These are phyloP conservation scores for Hyaloraphidium curvatum DNA, from an alignment of 192 early-diverging fungal species.

Conservation along the genomic window DNA sequence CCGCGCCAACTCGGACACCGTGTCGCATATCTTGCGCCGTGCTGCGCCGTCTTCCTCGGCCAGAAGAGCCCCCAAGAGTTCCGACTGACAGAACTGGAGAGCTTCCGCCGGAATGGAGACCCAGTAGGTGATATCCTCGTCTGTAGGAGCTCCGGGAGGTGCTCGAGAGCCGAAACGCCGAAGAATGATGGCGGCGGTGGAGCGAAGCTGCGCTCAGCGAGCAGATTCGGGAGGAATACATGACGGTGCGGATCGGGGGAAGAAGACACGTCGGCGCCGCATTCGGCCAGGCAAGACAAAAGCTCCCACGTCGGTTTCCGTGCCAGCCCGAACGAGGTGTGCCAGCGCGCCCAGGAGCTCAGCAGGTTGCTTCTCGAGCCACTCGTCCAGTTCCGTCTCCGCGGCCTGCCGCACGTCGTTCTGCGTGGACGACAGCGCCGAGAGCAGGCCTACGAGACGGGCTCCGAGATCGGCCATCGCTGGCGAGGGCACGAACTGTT, in stretches of 20 bases:
- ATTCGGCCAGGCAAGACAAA: neutral
- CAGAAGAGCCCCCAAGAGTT: conserved; percentile 58
- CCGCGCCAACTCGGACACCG: conserved; percentile 71
- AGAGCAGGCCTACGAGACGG: too few species aligned
- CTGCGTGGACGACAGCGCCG: conserved; percentile 31
- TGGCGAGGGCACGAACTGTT: too few species aligned
- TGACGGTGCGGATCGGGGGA: conserved; percentile 2
- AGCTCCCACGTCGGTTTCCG: conserved; percentile 23
- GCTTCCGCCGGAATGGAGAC: conserved; percentile 39
- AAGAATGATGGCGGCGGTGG: conserved; percentile 43
- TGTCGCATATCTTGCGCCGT: conserved; percentile 85
- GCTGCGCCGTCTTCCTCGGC: conserved; percentile 48
- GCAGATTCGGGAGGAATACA: neutral
- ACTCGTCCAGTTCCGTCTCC: conserved; percentile 40
- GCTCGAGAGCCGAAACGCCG: conserved; percentile 37
- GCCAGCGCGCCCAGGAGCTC: conserved; percentile 35
- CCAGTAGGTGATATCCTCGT: conserved; percentile 42
- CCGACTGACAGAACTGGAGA: conserved; percentile 43
- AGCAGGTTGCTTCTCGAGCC: conserved; percentile 37
- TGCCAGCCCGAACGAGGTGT: conserved; percentile 24
- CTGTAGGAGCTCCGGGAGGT: conserved; percentile 7
- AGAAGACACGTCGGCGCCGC: neutral
- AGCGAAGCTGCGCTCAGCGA: conserved; percentile 29
- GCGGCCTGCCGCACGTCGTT: conserved; percentile 38
- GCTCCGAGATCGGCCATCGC: too few species aligned